Percentiles rank a stretch among this genome's conserved stretches.
phyloP scores from a whole-genome alignment of 257 asterid species.

The Leonotis leonurus region DNA sequence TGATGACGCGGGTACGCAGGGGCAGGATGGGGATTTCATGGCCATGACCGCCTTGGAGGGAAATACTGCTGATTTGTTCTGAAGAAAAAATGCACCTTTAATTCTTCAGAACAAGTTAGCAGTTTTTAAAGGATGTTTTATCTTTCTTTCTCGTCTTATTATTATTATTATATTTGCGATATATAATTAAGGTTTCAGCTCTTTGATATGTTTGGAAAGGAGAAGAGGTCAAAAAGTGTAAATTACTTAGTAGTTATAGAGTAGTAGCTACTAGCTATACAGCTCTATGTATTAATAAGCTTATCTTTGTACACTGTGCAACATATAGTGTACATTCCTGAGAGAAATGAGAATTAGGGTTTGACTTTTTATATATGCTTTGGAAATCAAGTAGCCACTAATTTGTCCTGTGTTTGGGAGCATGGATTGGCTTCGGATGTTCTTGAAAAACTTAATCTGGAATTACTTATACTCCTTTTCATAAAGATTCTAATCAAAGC shows the following conservation, averaged over 20 bases:
- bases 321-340: constrained; percentile 12
- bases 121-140: constrained; percentile 19
- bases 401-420: no score
- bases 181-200: no score
- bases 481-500: neutral
- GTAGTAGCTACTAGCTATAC: no score
- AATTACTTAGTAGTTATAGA: constrained; percentile 12
- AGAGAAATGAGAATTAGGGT: constrained; percentile 26
- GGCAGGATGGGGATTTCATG: constrained; percentile 54
- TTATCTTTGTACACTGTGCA: constrained; percentile 20
- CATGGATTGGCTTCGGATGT: constrained; percentile 6
- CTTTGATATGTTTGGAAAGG: neutral
- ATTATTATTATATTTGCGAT: no score
- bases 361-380: constrained; percentile 16
- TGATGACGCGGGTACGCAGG: constrained; percentile 47
- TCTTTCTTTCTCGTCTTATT: neutral
- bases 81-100: constrained; percentile 31
- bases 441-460: neutral
- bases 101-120: constrained; percentile 41
- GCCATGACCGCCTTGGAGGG: constrained; percentile 45
- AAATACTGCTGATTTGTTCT: constrained; percentile 81
- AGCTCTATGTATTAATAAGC: no score
- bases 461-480: neutral
- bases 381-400: no score
- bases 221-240: constrained; percentile 16